Base-by-base conservation (phyloP, 441 rosid genomes). In the Pelargonium exstipulatum region DNA sequence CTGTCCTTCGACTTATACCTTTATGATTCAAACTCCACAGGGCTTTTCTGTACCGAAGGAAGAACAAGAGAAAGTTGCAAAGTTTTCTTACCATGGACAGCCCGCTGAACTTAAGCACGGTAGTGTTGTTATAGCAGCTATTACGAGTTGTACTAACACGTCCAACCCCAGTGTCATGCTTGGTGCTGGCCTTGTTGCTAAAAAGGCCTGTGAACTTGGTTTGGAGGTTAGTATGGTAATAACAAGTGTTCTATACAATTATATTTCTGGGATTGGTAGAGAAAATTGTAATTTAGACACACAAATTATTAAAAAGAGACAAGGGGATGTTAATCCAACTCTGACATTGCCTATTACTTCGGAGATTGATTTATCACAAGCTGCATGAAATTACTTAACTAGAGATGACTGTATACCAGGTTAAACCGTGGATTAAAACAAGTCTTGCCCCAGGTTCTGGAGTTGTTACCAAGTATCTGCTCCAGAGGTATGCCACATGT, bases 391-490 rank as follows among this genome's bases (percentile, higher is more conserved):
- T 57, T 67, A 17, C 61, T 76, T 60, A 18, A 7, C 14, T 65
- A 45, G 63, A 67, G 12, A 62, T 65, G 8, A 45, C 43, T 22
- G 40, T 42, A 3, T 53, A 69, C 62, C 82, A 84, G 88, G 86
- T 84, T 62, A 84, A 86, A 67, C 88, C 87, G 67, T 86, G 90
- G 90, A 73, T 86, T 64, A 84, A 84, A 74, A 86, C 90, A 64
- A 86, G 86, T 71, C 85, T 86, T 75, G 87, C 81, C 20, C 86
- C 91, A 8, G 91, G 90, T 9, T 87, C 87, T 66, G 80, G 87
- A 65, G 91, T 85, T 74, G 86, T 84, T 40, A 80, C 78, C 10
- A 77, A 80, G 68, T 84, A 83, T 74, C 69, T 86, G 70, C 84
- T 71, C 16, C 64, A 77, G 75, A 86, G 88, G 90, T 86, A 16